phyloP scores from a whole-genome alignment of 192 early-diverging fungal species.

The Bifiguratus adelaidae region DNA sequence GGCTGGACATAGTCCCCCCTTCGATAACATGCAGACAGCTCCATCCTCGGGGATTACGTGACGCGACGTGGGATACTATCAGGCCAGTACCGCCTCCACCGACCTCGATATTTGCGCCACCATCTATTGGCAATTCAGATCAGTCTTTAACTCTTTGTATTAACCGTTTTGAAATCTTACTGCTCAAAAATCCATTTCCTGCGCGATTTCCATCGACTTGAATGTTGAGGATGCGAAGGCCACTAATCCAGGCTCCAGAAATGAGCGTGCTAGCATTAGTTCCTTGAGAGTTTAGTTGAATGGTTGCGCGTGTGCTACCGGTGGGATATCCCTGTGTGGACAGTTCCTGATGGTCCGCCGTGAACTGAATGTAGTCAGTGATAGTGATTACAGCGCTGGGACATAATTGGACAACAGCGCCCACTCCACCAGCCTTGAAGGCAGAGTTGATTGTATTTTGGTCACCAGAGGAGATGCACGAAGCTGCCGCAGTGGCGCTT shows the following conservation, averaged over 20 bases:
- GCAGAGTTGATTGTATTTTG: background rate
- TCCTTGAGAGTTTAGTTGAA: background rate
- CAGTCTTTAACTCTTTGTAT: too few species aligned
- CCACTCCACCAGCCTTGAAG: background rate
- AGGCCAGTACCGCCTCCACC: background rate
- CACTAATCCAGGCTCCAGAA: background rate
- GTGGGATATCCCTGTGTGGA: conserved; percentile 1
- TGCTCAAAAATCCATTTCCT: background rate
- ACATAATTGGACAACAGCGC: background rate
- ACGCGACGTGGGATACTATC: background rate
- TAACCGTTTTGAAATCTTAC: background rate
- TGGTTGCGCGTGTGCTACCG: background rate
- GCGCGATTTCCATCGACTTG: conserved; percentile 1
- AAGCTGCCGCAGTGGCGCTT: background rate
- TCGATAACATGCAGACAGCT: background rate
- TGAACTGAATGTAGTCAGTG: background rate
- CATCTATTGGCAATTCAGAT: background rate
- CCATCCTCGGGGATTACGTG: conserved; percentile 1
- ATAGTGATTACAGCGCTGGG: background rate
- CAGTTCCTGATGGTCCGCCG: background rate
- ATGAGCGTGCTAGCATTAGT: background rate
- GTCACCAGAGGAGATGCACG: background rate
- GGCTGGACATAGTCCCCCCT: background rate
- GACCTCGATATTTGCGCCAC: conserved; percentile 1
- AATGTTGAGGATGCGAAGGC: background rate